Base-by-base conservation (phyloP, 169 alveolate genomes). In the Eimeria tenella region DNA sequence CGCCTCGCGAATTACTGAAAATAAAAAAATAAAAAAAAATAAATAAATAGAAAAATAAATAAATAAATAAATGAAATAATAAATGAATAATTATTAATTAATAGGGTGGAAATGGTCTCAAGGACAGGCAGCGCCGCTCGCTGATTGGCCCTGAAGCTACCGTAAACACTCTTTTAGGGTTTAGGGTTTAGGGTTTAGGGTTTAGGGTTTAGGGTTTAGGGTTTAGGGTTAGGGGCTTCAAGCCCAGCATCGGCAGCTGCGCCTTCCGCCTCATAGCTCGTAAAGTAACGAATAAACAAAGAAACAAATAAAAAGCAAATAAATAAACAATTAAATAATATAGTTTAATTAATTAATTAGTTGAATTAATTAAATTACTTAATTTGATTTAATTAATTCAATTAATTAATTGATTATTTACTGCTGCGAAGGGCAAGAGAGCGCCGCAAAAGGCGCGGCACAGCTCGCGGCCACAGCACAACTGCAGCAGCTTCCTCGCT, bases 241-340 rank as follows among this genome's bases (percentile, higher is more conserved):
- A 89, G 93, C 83, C 10, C 70, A 92, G 62, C 86, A 92, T 23
- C 92, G 68, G 75, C 95, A 96, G 23, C n/a, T n/a, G 97, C 95
- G 56, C 97, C 68, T 62, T 95, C 97, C 0, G 97, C 97, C 63
- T 96, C 97, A 10, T n/a, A n/a, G n/a, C n/a, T n/a, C n/a, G n/a
- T n/a, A n/a, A n/a, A n/a, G n/a, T n/a, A n/a, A n/a, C n/a, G n/a
- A n/a, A n/a, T n/a, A n/a, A n/a, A n/a, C n/a, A n/a, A n/a, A n/a
- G n/a, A n/a, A n/a, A n/a, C n/a, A n/a, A n/a, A n/a, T n/a, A n/a
- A n/a, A n/a, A n/a, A n/a, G n/a, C n/a, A n/a, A n/a, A n/a, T n/a
- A n/a, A n/a, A n/a, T n/a, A n/a, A n/a, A n/a, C n/a, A n/a, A n/a
- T n/a, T n/a, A n/a, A n/a, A n/a, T n/a, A n/a, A n/a, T n/a, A n/a